Base-by-base conservation (phyloP, 768 basidiomycete species). In the Tylopilus subfusipes region DNA sequence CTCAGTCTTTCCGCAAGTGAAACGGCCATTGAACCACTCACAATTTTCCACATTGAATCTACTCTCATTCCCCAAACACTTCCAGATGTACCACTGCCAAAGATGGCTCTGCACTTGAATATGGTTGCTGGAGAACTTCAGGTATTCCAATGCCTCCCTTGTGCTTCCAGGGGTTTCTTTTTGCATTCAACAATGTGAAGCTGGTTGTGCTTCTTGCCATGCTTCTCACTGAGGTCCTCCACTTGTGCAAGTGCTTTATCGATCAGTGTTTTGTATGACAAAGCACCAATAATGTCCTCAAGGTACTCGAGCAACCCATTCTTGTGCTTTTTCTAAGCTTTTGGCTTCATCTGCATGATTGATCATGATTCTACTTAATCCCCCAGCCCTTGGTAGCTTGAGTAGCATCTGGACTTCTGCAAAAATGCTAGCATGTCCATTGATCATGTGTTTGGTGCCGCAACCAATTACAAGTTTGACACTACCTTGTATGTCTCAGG, bases 281-380 rank as follows among this genome's bases (percentile, higher is more conserved):
- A 87, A 0, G 96, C 98, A 16, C 97, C 97, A 42, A 99, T 94
- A 70, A 99, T 98, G 62, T 99, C 97, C 69, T 99, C 96, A 3
- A 98, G 82, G 68, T 98, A 98, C 70, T 99, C 96, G 8, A 99
- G 85, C 0, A 99, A 76, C n/a, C 97, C 97, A 51, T 98, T 96
- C 61, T 98, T 96, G 61, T 96, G 94, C n/a, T n/a, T n/a, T n/a
- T n/a, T n/a, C n/a, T n/a, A n/a, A n/a, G 90, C 95, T 72, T 98
- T 98, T 5, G 97, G 90, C 68, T 97, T 98, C 96, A 98, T 98
- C 68, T 94, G 94, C 2, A 95, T 94, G 54, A 98, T 98, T 3
- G 92, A 95, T n/a, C n/a, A n/a, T n/a, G n/a, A n/a, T n/a, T n/a
- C n/a, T n/a, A n/a, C n/a, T n/a, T n/a, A n/a, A n/a, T n/a, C n/a